These are phyloP conservation scores for Sungouiella thailandica DNA, from an alignment of 805 yeast species.

Conservation along the genomic window DNA sequence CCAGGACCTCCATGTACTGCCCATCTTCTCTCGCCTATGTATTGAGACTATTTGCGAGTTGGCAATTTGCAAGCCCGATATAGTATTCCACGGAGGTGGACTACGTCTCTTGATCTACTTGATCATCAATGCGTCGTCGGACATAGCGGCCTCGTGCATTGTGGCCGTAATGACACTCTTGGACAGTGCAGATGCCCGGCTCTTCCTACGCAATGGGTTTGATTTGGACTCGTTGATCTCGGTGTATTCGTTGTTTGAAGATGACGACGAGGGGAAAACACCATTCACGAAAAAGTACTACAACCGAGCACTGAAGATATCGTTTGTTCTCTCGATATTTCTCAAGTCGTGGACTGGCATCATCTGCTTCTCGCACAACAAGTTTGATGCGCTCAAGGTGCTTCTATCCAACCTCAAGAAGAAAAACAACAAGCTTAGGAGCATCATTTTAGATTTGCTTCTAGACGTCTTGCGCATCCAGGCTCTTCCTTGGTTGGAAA, in stretches of 20 bases:
- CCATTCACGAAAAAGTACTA: slow-evolving; percentile 9
- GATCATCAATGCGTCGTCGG: slow-evolving; percentile 23
- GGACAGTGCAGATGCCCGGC: slow-evolving; percentile 52
- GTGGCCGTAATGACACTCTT: slow-evolving; percentile 50
- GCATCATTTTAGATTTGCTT: slow-evolving; percentile 64
- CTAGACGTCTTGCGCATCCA: slow-evolving; percentile 61
- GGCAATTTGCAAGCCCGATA: slow-evolving; percentile 33
- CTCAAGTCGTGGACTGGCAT: slow-evolving; percentile 77
- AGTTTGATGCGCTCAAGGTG: slow-evolving; percentile 51
- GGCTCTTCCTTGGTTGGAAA: slow-evolving; percentile 48
- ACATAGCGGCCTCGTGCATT: slow-evolving; percentile 21
- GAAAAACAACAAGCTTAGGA: slow-evolving; percentile 53
- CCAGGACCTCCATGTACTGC: slow-evolving; percentile 3
- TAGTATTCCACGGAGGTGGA: slow-evolving; percentile 50
- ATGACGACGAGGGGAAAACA: slow-evolving; percentile 10
- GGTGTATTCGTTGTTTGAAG: slow-evolving; percentile 62
- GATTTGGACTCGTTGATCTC: slow-evolving; percentile 62
- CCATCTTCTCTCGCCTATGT: slow-evolving; percentile 26
- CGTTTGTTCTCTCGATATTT: slow-evolving; percentile 54
- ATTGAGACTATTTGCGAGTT: slow-evolving; percentile 37
- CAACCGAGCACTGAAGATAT: slow-evolving; percentile 49
- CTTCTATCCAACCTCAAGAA: slow-evolving; percentile 58
- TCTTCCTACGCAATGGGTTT: slow-evolving; percentile 51
- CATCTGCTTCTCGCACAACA: slow-evolving; percentile 53
- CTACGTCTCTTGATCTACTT: slow-evolving; percentile 41